phyloP scores from a whole-genome alignment of 192 early-diverging fungal species.

The Podila horticola region DNA sequence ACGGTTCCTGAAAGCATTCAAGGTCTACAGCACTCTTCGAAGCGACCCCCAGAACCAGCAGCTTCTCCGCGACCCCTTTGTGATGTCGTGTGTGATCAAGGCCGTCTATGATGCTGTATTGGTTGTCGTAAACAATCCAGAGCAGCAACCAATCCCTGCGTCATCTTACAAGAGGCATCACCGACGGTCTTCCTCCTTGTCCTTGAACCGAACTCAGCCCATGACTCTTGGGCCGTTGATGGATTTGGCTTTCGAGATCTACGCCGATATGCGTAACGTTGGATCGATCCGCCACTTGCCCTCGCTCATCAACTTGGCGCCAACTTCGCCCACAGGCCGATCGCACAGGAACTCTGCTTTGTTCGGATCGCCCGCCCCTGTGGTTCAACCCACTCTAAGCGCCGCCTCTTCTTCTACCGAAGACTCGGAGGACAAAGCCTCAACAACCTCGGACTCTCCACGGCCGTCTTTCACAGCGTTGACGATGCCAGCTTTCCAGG shows the following conservation, averaged over 20 bases:
- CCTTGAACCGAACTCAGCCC: constrained; percentile 39
- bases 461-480: constrained; percentile 17
- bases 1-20: constrained; percentile 45
- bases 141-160: neutral
- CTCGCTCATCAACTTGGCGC: constrained; percentile 13
- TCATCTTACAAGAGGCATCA: constrained; percentile 4
- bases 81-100: constrained; percentile 46
- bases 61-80: constrained; percentile 35
- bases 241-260: constrained; percentile 47
- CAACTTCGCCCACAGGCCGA: constrained; percentile 17
- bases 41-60: constrained; percentile 29
- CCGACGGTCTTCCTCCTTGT: constrained; percentile 36
- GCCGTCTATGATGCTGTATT: constrained; percentile 39
- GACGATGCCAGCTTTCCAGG: constrained; percentile 22
- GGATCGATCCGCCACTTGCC: constrained; percentile 43
- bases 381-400: neutral
- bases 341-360: neutral
- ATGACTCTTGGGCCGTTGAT: constrained; percentile 43
- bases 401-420: neutral
- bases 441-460: constrained; percentile 21
- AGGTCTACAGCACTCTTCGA: constrained; percentile 33
- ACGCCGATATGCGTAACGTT: constrained; percentile 37
- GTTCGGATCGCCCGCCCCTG: neutral
- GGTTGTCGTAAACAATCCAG: constrained; percentile 23
- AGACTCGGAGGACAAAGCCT: neutral